Evolutionary conservation across 805 yeast genomes (phyloP).

Genomic region (Saturnispora quitensis): DNA sequence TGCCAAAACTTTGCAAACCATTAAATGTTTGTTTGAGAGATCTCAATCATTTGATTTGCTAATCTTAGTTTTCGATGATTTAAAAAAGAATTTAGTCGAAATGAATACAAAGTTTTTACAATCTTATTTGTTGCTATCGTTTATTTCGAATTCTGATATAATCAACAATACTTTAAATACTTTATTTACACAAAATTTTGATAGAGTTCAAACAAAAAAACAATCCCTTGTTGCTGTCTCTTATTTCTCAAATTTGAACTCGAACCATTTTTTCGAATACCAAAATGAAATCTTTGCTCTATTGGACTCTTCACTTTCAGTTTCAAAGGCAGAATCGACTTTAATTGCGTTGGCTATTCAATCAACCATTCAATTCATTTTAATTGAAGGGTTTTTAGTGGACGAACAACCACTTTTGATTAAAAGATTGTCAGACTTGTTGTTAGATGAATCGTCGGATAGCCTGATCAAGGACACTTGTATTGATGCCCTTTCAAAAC

Average conservation of each 20-base stretch:
- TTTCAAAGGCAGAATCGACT: constrained; percentile 60
- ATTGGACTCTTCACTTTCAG: constrained; percentile 59
- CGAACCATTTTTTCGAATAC: constrained; percentile 32
- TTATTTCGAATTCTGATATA: constrained; percentile 38
- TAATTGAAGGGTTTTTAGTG: constrained; percentile 38
- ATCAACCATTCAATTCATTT: constrained; percentile 50
- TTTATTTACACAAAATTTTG: constrained; percentile 23
- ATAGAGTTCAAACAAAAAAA: constrained; percentile 7
- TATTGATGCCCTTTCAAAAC: constrained; percentile 42
- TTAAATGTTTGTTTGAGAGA: constrained; percentile 36
- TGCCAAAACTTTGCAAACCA: constrained; percentile 35
- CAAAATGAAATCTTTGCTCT: constrained; percentile 64
- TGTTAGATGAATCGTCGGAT: constrained; percentile 36
- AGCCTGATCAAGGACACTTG: constrained; percentile 46
- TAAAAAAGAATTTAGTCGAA: constrained; percentile 27
- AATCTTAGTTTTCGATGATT: constrained; percentile 35
- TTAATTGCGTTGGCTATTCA: constrained; percentile 57
- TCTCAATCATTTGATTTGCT: constrained; percentile 14
- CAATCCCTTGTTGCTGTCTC: constrained; percentile 9
- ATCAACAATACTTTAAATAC: constrained; percentile 38
- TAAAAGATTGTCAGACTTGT: constrained; percentile 55
- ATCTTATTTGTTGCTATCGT: constrained; percentile 50
- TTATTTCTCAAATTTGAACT: constrained; percentile 22
- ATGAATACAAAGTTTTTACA: constrained; percentile 47
- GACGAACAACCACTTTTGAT: constrained; percentile 29